Conservation (phyloP, 2,329 filamentous ascomycete genomes). For the Aspergillus ustus region DNA sequence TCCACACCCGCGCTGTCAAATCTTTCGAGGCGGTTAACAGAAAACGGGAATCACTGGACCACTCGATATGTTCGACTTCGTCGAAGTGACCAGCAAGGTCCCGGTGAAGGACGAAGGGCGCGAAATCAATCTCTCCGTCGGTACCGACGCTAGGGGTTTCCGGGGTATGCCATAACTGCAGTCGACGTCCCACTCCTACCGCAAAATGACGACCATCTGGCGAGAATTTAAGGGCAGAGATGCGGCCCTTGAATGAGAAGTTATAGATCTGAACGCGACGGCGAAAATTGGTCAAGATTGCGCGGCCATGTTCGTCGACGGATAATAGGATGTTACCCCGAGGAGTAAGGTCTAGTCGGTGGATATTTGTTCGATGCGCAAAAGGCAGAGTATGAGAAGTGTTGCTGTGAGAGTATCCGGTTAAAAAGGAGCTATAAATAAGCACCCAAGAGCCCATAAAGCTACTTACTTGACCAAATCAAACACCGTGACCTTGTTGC, state of each 20-base stretch:
- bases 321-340: conserved; percentile 90
- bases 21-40: conserved; percentile 92
- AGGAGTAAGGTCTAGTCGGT: conserved; percentile 84
- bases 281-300: conserved; percentile 88
- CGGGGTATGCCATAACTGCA: conserved; percentile 96
- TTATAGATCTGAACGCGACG: conserved; percentile 87
- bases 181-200: conserved; percentile 80
- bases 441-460: no score
- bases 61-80: conserved; percentile 81
- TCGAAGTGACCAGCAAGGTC: conserved; percentile 90
- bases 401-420: conserved; percentile 34
- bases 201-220: conserved; percentile 91
- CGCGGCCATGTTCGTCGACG: conserved; percentile 90
- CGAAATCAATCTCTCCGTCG: conserved; percentile 87
- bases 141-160: conserved; percentile 80
- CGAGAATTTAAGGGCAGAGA: conserved; percentile 86
- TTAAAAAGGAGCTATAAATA: conserved; percentile 2
- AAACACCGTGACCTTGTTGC: conserved; percentile 94
- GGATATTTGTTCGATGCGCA: conserved; percentile 91
- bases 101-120: conserved; percentile 88
- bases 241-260: conserved; percentile 87
- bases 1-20: conserved; percentile 93
- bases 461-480: conserved; percentile 82
- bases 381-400: conserved; percentile 64
- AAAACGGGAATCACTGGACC: conserved; percentile 96